phyloP scores from a whole-genome alignment of 164 flowering plant species.

The Dillenia suffruticosa region DNA sequence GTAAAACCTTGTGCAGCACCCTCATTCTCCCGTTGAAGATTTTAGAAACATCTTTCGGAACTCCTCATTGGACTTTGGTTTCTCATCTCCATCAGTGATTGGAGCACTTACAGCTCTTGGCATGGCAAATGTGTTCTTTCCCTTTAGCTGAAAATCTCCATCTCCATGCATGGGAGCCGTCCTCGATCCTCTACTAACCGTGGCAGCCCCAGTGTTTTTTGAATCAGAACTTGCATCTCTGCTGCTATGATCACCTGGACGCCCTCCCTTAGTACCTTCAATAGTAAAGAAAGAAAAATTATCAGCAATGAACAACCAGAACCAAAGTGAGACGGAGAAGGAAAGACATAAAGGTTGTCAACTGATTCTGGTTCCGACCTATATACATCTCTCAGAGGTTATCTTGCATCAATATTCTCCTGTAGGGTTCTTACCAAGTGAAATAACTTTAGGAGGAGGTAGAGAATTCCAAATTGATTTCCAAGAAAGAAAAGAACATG shows the following conservation, averaged over 20 bases:
- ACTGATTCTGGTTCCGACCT: too few relatives aligned
- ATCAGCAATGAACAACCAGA: not conserved
- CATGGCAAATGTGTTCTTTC: constrained; percentile 77
- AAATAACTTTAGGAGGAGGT: too few relatives aligned
- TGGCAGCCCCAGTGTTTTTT: constrained; percentile 9
- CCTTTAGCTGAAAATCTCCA: constrained; percentile 39
- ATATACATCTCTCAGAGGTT: too few relatives aligned
- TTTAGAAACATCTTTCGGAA: constrained; percentile 75
- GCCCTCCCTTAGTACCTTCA: constrained; percentile 12
- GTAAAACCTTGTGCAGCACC: not conserved
- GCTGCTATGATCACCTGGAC: constrained; percentile 11
- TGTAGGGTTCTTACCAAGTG: too few relatives aligned
- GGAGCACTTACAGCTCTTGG: constrained; percentile 57
- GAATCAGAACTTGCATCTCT: constrained; percentile 12
- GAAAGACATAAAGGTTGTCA: not conserved
- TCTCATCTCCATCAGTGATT: constrained; percentile 42
- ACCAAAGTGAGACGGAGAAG: not conserved
- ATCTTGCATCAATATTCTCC: too few relatives aligned
- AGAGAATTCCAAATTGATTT: too few relatives aligned
- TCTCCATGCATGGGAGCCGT: constrained; percentile 12
- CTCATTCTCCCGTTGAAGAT: constrained; percentile 1
- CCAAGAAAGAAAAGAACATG: too few relatives aligned
- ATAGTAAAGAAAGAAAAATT: not conserved
- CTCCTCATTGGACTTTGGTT: constrained; percentile 80
- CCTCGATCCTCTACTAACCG: constrained; percentile 10